Percentiles rank a stretch among this genome's conserved stretches.
Evolutionary conservation across 1,139 yeast species (phyloP).

Genomic region (Nakaseomyces bracarensis): DNA sequence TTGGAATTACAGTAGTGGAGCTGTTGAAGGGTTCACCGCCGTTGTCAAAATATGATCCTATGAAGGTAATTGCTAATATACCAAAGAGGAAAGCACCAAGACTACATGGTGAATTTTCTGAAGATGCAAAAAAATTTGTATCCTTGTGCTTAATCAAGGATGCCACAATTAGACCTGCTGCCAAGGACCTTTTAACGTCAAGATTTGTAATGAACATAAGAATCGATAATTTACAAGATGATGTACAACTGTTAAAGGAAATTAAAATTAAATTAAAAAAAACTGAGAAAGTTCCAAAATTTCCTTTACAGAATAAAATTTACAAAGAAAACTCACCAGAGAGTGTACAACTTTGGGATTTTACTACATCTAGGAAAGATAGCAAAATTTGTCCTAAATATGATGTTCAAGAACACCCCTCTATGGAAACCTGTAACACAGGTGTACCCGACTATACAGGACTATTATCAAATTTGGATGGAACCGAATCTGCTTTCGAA

Average conservation of each 20-base stretch:
- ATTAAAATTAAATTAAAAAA: slow-evolving; percentile 18
- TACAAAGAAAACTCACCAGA: slow-evolving; percentile 15
- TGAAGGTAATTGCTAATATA: slow-evolving; percentile 64
- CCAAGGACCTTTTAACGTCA: slow-evolving; percentile 39
- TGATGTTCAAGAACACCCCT: neutral
- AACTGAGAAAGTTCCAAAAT: slow-evolving; percentile 28
- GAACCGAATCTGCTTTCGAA: neutral
- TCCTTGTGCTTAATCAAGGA: slow-evolving; percentile 50
- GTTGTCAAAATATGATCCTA: slow-evolving; percentile 56
- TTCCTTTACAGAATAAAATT: slow-evolving; percentile 26
- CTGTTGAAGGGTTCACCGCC: slow-evolving; percentile 70
- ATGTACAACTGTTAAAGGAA: slow-evolving; percentile 29
- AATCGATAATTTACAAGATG: slow-evolving; percentile 19
- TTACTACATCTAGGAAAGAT: slow-evolving; percentile 9
- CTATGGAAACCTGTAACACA: neutral
- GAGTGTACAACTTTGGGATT: slow-evolving; percentile 21
- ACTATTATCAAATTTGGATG: neutral
- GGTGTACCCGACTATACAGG: neutral
- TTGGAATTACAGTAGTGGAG: slow-evolving; percentile 77
- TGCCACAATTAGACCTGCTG: slow-evolving; percentile 46
- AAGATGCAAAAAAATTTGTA: slow-evolving; percentile 52
- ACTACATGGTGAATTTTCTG: slow-evolving; percentile 40
- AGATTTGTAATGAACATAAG: slow-evolving; percentile 35
- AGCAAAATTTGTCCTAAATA: neutral
- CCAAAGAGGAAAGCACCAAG: slow-evolving; percentile 64